Percentiles rank a stretch among this genome's conserved stretches.
Conservation (phyloP, 352 stramenopile genomes). For the Pythium phragmitis region DNA sequence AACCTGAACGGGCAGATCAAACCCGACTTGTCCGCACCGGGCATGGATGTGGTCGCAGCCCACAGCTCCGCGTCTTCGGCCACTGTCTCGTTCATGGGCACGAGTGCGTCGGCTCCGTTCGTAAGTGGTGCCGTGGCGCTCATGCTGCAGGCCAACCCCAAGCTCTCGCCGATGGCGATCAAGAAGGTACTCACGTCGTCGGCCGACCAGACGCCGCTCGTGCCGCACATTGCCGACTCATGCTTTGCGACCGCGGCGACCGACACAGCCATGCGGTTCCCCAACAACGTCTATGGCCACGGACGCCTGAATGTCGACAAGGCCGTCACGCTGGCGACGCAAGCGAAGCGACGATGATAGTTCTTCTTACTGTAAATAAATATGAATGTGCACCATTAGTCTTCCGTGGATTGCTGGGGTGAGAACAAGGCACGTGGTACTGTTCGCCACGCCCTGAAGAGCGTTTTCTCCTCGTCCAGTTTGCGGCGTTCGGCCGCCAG, state of each 20-base stretch:
- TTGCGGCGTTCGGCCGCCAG: slow-evolving; percentile 44
- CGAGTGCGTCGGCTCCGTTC: slow-evolving; percentile 42
- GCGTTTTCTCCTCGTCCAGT: slow-evolving; percentile 51
- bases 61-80: slow-evolving; percentile 12
- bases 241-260: slow-evolving; percentile 4
- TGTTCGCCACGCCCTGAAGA: slow-evolving; percentile 62
- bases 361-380: background rate
- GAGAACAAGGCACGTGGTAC: slow-evolving; percentile 21
- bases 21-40: slow-evolving; percentile 41
- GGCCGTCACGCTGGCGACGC: slow-evolving; percentile 14
- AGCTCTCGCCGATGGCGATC: slow-evolving; percentile 25
- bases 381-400: background rate
- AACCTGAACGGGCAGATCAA: slow-evolving; percentile 40
- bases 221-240: slow-evolving; percentile 17
- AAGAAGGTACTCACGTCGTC: slow-evolving; percentile 28
- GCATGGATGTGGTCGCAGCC: slow-evolving; percentile 32
- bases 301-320: slow-evolving; percentile 46
- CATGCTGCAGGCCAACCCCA: slow-evolving; percentile 36
- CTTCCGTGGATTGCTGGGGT: background rate
- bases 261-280: slow-evolving; percentile 30
- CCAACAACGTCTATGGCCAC: slow-evolving; percentile 62
- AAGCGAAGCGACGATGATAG: slow-evolving; percentile 2
- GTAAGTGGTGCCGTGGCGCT: slow-evolving; percentile 39
- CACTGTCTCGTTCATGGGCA: slow-evolving; percentile 29
- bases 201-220: slow-evolving; percentile 14